Evolutionary conservation across 2,329 filamentous ascomycete genomes (phyloP).

Genomic region (Paracamarosporium sp.): DNA sequence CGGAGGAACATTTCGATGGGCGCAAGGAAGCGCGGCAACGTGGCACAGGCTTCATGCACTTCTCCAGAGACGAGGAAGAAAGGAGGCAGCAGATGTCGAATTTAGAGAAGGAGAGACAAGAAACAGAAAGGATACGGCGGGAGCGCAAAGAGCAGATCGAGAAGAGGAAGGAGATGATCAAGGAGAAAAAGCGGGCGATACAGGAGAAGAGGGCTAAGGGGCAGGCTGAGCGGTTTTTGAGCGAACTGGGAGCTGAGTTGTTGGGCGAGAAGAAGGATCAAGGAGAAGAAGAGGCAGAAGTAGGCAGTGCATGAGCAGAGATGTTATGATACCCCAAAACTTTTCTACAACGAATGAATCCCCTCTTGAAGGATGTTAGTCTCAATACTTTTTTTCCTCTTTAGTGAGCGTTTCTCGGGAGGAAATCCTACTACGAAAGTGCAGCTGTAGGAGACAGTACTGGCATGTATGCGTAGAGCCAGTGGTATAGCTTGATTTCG

Average conservation of each 20-base stretch:
- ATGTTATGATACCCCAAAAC: slow-evolving; percentile 6
- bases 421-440: no score
- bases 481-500: no score
- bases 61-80: slow-evolving; percentile 75
- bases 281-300: background rate
- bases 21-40: slow-evolving; percentile 82
- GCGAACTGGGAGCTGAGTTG: slow-evolving; percentile 52
- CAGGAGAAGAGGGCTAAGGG: slow-evolving; percentile 66
- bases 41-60: slow-evolving; percentile 90
- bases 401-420: no score
- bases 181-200: slow-evolving; percentile 66
- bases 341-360: no score
- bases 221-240: slow-evolving; percentile 76
- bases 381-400: no score
- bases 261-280: slow-evolving; percentile 7
- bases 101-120: slow-evolving; percentile 69
- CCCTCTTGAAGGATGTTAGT: no score
- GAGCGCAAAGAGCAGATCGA: slow-evolving; percentile 56
- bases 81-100: slow-evolving; percentile 77
- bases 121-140: slow-evolving; percentile 70
- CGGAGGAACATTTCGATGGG: slow-evolving; percentile 84
- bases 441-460: no score
- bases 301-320: background rate
- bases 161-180: slow-evolving; percentile 69
- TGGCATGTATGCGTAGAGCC: no score